Percentiles rank a stretch among this genome's conserved stretches.
Conservation (phyloP, 2,329 filamentous ascomycete genomes). For the Hirsutella thompsonii region DNA sequence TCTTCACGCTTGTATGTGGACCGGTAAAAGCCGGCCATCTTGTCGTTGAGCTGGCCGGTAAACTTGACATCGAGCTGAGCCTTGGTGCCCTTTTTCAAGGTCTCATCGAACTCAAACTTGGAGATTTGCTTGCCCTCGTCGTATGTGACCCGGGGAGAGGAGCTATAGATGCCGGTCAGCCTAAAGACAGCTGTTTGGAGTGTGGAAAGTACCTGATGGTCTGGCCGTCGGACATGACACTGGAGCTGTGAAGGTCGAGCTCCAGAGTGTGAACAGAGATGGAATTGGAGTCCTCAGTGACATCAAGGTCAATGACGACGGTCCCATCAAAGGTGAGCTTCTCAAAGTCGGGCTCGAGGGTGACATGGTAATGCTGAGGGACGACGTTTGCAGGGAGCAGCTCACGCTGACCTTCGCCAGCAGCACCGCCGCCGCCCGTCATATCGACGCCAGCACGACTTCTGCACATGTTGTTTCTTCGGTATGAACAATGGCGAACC, state of each 20-base stretch:
- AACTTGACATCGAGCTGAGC: conserved; percentile 52
- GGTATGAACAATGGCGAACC: conserved; percentile 57
- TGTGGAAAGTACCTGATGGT: conserved; percentile 26
- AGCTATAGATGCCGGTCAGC: conserved; percentile 5
- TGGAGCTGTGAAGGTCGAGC: conserved; percentile 63
- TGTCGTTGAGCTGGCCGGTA: conserved; percentile 72
- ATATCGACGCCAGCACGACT: conserved; percentile 20
- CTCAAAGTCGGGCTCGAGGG: conserved; percentile 79
- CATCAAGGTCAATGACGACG: conserved; percentile 77
- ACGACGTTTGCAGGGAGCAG: conserved; percentile 86
- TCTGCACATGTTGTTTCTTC: conserved; percentile 59
- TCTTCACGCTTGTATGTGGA: conserved; percentile 81
- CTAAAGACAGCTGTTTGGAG: not conserved
- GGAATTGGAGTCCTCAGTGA: conserved; percentile 70
- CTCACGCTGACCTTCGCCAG: conserved; percentile 40
- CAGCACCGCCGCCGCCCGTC: conserved; percentile 16
- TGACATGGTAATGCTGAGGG: conserved; percentile 83
- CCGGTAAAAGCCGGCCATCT: conserved; percentile 96
- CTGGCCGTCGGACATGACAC: conserved; percentile 30
- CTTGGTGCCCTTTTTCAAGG: conserved; percentile 61
- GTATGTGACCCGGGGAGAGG: conserved; percentile 43
- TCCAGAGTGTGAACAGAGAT: conserved; percentile 83
- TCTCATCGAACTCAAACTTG: conserved; percentile 65
- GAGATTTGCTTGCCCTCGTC: conserved; percentile 72
- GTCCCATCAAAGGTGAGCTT: conserved; percentile 79